Base-by-base conservation (phyloP, 2,329 filamentous ascomycete species). In the Claviceps spartinae region DNA sequence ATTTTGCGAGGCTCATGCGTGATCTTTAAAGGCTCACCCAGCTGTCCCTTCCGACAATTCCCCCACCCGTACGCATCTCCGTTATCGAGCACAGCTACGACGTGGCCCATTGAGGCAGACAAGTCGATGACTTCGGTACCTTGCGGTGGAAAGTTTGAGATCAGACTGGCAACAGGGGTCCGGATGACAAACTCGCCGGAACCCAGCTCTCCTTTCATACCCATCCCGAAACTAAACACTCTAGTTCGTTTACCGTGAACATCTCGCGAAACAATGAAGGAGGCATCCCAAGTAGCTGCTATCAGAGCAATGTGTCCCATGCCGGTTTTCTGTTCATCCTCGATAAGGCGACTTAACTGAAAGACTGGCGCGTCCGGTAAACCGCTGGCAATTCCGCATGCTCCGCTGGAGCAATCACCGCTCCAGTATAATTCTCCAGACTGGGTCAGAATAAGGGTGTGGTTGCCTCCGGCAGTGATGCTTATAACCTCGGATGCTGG, bases 61-160 rank as follows among this genome's bases (percentile, higher is more conserved):
- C 93, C 93, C 91, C 91, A 97, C 2, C 88, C 90, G 63, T 86
- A 95, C 1, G 83, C 82, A 16, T 85, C 76, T 0, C 90, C 91
- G 62, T 85, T 84, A 44, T 77, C 77, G 3, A 95, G 68, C 0
- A 96, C 77, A 1, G 72, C 80, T 16, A 94, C 78, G 0, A 82
- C 81, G 63, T 98, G 93, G 22, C 81, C 81, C 73, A 95, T 85
- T 36, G 86, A 81, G 11, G 86, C 85, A 2, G 83, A 72, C 26
- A 96, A 63, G 53, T 84, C 77, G 1, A 78, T 67, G 4, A 95
- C 65, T n/a, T 72, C 67, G 0, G 75, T 75, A 0, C 69, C 78
- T 0, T 57, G 8, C 0, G 84, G 84, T 1, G 85, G 85, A 56
- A 93, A 91, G 24, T 77, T 64, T 3, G 71, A 67, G 37, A 91